These are phyloP conservation scores for Colletotrichum lini DNA, from an alignment of 2,329 filamentous ascomycete genomes.

Conservation along the genomic window DNA sequence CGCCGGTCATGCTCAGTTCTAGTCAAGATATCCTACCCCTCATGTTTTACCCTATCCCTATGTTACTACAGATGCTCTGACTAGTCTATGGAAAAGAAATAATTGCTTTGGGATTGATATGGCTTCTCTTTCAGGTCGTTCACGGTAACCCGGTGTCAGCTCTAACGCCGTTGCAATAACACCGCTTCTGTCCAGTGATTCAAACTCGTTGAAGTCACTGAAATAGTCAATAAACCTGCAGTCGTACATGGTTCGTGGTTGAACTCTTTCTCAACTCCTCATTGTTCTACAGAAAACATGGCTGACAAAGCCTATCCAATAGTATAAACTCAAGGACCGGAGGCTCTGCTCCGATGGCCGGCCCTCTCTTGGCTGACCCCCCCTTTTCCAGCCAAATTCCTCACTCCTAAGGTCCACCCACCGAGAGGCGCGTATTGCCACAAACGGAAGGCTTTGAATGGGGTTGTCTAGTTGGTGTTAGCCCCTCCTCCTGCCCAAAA, in stretches of 20 bases:
- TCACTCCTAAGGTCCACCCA: conserved; percentile 6
- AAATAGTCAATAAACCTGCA: background rate
- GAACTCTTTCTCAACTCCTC: background rate
- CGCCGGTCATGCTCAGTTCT: background rate
- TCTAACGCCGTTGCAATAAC: background rate
- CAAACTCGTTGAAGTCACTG: background rate
- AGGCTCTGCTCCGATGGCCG: background rate
- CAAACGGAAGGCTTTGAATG: background rate
- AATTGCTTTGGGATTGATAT: background rate
- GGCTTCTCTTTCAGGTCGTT: too few species aligned
- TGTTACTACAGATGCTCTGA: background rate
- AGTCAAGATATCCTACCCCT: background rate
- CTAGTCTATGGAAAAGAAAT: background rate
- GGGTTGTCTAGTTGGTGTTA: background rate
- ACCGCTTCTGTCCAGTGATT: background rate
- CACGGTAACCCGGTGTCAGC: background rate
- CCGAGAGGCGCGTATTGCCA: conserved; percentile 16
- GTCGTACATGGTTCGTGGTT: background rate
- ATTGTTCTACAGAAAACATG: background rate
- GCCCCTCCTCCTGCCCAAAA: background rate
- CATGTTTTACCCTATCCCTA: background rate
- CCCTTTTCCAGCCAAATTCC: background rate
- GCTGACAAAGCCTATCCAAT: background rate
- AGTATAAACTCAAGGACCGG: background rate
- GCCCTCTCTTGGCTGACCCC: background rate